These are phyloP conservation scores for Eucalyptus curtisii DNA, from an alignment of 345 rosid species.

Conservation along the genomic window DNA sequence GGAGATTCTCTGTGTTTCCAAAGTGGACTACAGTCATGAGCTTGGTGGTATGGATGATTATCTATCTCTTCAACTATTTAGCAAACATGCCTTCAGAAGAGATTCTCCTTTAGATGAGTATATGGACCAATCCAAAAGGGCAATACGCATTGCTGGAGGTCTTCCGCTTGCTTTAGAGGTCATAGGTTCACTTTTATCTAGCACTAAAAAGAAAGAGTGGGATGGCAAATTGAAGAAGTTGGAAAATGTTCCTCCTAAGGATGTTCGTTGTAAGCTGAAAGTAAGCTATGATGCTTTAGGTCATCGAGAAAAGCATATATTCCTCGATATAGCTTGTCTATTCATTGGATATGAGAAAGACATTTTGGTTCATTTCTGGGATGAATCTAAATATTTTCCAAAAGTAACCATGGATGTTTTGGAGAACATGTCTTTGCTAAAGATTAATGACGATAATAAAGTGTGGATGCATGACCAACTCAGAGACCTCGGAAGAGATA, in stretches of 20 bases:
- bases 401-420: not conserved
- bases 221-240: rapidly evolving
- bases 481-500: not conserved
- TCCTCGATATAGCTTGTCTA: no score
- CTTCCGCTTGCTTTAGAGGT: not conserved
- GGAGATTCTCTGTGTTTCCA: rapidly evolving
- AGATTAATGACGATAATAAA: rapidly evolving
- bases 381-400: not conserved
- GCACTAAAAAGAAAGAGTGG: not conserved
- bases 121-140: rapidly evolving
- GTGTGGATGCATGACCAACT: not conserved
- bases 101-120: not conserved
- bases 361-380: rapidly evolving
- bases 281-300: rapidly evolving
- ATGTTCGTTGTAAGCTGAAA: no score
- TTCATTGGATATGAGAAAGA: rapidly evolving
- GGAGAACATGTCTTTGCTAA: not conserved
- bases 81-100: no score
- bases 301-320: no score
- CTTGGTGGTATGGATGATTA: rapidly evolving
- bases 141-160: not conserved
- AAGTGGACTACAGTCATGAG: rapidly evolving
- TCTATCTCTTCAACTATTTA: no score
- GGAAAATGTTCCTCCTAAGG: not conserved
- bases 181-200: not conserved